A percentile compares a stretch with the other conserved stretches of the same genome.
phyloP scores from a whole-genome alignment of 1,139 yeast genomes.

The Meyerozyma sp. region DNA sequence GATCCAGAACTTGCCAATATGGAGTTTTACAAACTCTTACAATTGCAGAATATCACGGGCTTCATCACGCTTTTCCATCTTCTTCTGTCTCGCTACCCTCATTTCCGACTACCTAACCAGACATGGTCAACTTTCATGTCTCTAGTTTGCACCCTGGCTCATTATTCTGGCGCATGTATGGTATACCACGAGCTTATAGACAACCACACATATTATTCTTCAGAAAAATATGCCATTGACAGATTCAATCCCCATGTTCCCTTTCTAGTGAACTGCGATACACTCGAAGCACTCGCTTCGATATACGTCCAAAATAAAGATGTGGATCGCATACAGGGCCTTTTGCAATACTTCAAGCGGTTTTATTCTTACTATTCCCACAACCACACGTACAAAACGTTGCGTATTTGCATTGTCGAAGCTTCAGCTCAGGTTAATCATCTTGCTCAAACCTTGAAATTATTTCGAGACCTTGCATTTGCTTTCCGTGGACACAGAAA shows the following conservation, averaged over 20 bases:
- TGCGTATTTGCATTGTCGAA: slow-evolving; percentile 27
- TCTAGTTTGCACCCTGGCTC: slow-evolving; percentile 19
- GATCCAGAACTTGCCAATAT: background rate
- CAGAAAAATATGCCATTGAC: slow-evolving; percentile 12
- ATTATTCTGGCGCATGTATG: slow-evolving; percentile 30
- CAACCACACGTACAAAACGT: slow-evolving; percentile 19
- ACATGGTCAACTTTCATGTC: slow-evolving; percentile 28
- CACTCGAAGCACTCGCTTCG: slow-evolving; percentile 20
- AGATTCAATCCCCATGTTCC: slow-evolving; percentile 21
- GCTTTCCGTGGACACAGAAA: slow-evolving; percentile 14
- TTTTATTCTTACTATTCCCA: slow-evolving; percentile 35
- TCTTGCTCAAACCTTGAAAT: slow-evolving; percentile 18
- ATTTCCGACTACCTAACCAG: slow-evolving; percentile 26
- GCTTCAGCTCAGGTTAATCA: slow-evolving; percentile 22
- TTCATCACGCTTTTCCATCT: background rate
- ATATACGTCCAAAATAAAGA: slow-evolving; percentile 26
- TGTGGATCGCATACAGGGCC: slow-evolving; percentile 23
- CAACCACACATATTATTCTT: slow-evolving; percentile 15
- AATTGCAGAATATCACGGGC: background rate
- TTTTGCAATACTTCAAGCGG: slow-evolving; percentile 31
- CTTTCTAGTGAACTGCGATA: slow-evolving; percentile 24
- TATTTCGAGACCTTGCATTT: slow-evolving; percentile 20
- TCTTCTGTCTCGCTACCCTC: slow-evolving; percentile 3
- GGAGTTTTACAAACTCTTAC: background rate
- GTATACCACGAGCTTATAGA: slow-evolving; percentile 35